phyloP scores from a whole-genome alignment of 257 asterid species.

The Capsicum rhomboideum region DNA sequence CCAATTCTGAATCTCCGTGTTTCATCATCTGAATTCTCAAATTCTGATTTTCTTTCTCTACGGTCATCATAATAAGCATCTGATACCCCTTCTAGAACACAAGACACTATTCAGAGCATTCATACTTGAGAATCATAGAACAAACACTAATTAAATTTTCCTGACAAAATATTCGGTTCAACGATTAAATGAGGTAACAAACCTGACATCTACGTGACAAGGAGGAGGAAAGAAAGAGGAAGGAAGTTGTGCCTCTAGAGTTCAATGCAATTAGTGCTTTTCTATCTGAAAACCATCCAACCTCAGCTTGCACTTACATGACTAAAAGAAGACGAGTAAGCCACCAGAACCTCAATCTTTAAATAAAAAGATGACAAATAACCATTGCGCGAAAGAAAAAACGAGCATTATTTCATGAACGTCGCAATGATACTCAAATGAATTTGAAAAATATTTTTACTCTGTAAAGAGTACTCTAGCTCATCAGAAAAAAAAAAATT shows the following conservation, averaged over 20 bases:
- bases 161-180: not conserved
- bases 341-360: not conserved
- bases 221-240: not conserved
- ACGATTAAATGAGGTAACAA: not conserved
- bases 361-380: not conserved
- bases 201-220: not conserved
- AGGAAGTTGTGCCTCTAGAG: not conserved
- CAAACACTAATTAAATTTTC: not conserved
- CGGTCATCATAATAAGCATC: constrained; percentile 33
- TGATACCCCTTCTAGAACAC: not conserved
- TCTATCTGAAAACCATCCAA: not conserved
- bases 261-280: not conserved
- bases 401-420: not conserved
- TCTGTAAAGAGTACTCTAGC: not conserved
- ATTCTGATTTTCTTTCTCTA: constrained; percentile 73
- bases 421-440: not conserved
- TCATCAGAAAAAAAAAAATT: not conserved
- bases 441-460: not conserved
- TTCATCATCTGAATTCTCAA: constrained; percentile 74
- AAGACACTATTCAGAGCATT: not conserved
- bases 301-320: not conserved
- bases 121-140: not conserved
- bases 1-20: constrained; percentile 67
- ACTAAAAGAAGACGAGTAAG: not conserved
- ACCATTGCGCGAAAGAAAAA: not conserved